Evolutionary conservation across 164 flowering plant genomes (phyloP).

Genomic region (Liriodendron chinense): DNA sequence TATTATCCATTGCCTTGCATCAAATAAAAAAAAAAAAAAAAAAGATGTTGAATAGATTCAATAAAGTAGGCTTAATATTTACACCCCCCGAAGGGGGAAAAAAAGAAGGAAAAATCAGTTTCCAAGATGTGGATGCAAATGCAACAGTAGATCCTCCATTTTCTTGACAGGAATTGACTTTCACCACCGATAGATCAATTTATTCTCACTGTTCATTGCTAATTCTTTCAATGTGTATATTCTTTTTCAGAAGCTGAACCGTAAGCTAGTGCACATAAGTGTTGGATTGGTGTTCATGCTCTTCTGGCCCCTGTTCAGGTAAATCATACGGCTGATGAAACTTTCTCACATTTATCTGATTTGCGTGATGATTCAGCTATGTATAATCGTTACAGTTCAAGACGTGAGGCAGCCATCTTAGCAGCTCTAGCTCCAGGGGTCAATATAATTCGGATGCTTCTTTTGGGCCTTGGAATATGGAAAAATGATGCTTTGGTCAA

Average conservation of each 20-base stretch:
- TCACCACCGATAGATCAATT: neutral
- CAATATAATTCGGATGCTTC: slow-evolving; percentile 71
- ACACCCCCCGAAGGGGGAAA: neutral
- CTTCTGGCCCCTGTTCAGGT: slow-evolving; percentile 97
- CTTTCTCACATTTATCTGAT: neutral
- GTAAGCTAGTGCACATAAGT: slow-evolving; percentile 88
- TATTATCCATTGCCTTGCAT: neutral
- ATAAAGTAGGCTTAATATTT: no score
- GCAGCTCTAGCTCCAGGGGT: slow-evolving; percentile 76
- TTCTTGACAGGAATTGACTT: neutral
- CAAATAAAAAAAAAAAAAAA: no score
- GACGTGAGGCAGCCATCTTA: slow-evolving; percentile 50
- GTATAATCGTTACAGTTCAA: slow-evolving; percentile 42
- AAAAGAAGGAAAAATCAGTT: neutral
- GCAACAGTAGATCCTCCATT: neutral
- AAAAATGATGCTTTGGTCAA: slow-evolving; percentile 85
- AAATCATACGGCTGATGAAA: slow-evolving; percentile 9
- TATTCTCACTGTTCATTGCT: neutral
- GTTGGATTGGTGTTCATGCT: slow-evolving; percentile 88
- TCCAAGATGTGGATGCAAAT: neutral
- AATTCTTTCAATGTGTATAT: neutral
- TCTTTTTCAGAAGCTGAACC: slow-evolving; percentile 48
- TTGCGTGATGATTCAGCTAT: slow-evolving; percentile 8
- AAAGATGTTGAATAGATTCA: no score
- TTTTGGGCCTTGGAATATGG: slow-evolving; percentile 70